Base-by-base conservation (phyloP, 441 rosid species). In the Pelargonium fulgidum region DNA sequence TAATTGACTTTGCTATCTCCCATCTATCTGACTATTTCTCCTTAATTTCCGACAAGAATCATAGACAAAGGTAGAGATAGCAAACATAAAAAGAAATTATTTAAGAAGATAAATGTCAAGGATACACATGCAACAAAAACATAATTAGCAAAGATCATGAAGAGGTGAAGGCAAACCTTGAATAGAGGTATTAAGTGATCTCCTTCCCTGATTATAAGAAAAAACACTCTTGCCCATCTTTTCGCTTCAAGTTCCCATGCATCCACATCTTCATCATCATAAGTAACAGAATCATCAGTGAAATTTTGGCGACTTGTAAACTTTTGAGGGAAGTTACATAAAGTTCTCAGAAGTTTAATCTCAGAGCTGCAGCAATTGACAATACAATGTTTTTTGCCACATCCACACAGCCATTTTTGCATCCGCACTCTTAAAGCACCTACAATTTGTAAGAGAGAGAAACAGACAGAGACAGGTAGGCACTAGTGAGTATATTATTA, bases 221-320 rank as follows among this genome's bases (percentile, higher is more conserved):
- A 87, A 65, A 94, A 81, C 63, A 86, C 77, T 75, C 89, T 82
- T 70, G 89, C 84, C 99, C 99, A 94, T 81, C 94, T 85, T 82
- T 81, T 94, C 17, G 89, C 87, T 82, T 88, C 91, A 75, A 70
- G 79, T 74, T 91, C 96, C 99, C 99, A 94, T 61, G 90, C 89
- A 78, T 83, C 87, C 81, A 91, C 75, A 77, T 94, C 99, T 80
- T 83, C 99, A 71, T 94, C 99, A 76, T 94, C 92, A 76, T 75
- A 89, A 78, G 77, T 73, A 71, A 70, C 67, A 19, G 65, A 54
- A 62, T 72, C 65, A 77, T 77, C 84, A 77, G 52, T 76, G 63
- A 70, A 69, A 64, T 58, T 3, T n/a, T 24, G 76, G 74, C 72
- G 75, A 72, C 81, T 76, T 52, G 81, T 69, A 72, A 88, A 94